A percentile compares a stretch with the other conserved stretches of the same genome.
phyloP scores from a whole-genome alignment of 2,329 filamentous ascomycete genomes.

The Fusarium hainanense region DNA sequence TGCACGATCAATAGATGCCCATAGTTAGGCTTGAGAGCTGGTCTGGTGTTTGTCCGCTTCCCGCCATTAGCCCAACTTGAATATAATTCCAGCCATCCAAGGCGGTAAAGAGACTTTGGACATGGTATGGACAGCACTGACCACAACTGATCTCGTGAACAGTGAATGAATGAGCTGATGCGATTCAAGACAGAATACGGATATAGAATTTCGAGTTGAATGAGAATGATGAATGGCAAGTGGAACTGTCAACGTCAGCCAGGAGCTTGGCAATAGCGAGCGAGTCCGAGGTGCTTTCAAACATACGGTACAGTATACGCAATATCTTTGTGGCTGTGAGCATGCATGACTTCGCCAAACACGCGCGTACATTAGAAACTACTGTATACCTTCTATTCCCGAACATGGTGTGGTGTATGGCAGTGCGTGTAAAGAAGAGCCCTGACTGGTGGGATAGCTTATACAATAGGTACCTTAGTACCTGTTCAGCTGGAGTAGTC shows the following conservation, averaged over 20 bases:
- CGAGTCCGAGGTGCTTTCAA: conserved; percentile 16
- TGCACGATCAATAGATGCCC: conserved; percentile 12
- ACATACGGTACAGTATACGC: conserved; percentile 10
- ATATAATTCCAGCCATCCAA: conserved; percentile 24
- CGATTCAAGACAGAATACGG: background rate
- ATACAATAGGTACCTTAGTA: background rate
- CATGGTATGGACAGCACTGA: conserved; percentile 20
- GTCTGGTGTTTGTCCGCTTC: conserved; percentile 13
- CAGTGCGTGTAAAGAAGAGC: conserved; percentile 32
- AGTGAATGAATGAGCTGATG: conserved; percentile 1
- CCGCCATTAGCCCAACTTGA: conserved; percentile 10
- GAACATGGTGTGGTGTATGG: conserved; percentile 20
- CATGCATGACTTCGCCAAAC: conserved; percentile 33
- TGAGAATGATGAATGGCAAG: conserved; percentile 10
- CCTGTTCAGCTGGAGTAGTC: conserved; percentile 3
- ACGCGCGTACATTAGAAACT: conserved; percentile 19
- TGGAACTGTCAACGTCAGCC: conserved; percentile 43
- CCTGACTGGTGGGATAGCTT: conserved; percentile 17
- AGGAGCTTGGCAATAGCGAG: conserved; percentile 39
- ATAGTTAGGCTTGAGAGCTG: conserved; percentile 3
- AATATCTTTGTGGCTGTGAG: conserved; percentile 42
- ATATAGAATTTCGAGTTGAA: background rate
- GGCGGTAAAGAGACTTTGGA: conserved; percentile 1
- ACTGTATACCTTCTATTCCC: conserved; percentile 15
- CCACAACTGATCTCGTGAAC: conserved; percentile 16